A percentile compares a stretch with the other conserved stretches of the same genome.
Conservation (phyloP, 805 yeast genomes). For the Suhomyces pyralidae region DNA sequence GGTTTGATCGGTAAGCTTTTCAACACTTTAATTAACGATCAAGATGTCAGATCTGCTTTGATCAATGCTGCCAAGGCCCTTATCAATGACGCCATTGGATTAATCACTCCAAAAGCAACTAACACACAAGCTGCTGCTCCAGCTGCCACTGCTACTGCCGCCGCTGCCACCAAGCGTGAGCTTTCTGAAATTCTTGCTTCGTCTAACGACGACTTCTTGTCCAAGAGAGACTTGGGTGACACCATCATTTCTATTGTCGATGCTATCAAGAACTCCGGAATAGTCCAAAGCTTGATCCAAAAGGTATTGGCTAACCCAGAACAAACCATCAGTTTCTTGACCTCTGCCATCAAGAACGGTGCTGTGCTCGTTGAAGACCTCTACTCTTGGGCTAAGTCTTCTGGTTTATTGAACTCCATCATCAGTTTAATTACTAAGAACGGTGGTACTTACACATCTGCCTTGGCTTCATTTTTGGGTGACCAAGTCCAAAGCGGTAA, state of each 20-base stretch:
- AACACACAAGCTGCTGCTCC: slow-evolving; percentile 12
- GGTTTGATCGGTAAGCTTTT: slow-evolving; percentile 36
- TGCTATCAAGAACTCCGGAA: slow-evolving; percentile 34
- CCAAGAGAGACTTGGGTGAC: slow-evolving; percentile 34
- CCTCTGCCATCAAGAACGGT: slow-evolving; percentile 33
- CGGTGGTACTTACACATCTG: slow-evolving; percentile 23
- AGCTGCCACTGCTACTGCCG: slow-evolving; percentile 10
- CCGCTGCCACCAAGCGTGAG: slow-evolving; percentile 1
- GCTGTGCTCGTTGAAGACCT: slow-evolving; percentile 32
- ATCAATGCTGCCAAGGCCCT: slow-evolving; percentile 32
- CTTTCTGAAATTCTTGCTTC: slow-evolving; percentile 5
- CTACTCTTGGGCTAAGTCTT: slow-evolving; percentile 35
- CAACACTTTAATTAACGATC: slow-evolving; percentile 28
- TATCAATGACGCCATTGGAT: slow-evolving; percentile 29
- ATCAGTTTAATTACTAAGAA: slow-evolving; percentile 21
- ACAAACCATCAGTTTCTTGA: slow-evolving; percentile 30
- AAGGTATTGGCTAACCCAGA: slow-evolving; percentile 38
- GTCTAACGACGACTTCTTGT: slow-evolving; percentile 25
- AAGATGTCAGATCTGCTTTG: slow-evolving; percentile 32
- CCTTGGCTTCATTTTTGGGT: slow-evolving; percentile 28
- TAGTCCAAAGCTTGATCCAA: slow-evolving; percentile 27
- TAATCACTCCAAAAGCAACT: slow-evolving; percentile 16
- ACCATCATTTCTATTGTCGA: slow-evolving; percentile 26
- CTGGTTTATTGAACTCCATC: slow-evolving; percentile 31
- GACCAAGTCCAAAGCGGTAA: slow-evolving; percentile 23